phyloP scores from a whole-genome alignment of 2,329 filamentous ascomycete genomes.

The Corinectria fuckeliana region DNA sequence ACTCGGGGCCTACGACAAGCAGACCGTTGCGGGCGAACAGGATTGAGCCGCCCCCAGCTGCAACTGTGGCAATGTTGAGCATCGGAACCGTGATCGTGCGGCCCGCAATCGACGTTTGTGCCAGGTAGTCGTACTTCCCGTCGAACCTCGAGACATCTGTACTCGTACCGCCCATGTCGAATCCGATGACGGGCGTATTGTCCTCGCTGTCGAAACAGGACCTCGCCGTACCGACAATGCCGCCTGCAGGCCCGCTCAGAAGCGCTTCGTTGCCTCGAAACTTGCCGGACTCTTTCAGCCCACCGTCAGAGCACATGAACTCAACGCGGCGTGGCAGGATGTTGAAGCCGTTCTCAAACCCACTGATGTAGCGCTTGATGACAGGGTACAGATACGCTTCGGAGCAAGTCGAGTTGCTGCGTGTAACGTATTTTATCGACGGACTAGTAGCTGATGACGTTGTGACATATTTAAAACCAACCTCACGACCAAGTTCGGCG shows the following conservation, averaged over 20 bases:
- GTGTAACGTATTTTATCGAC: slow-evolving; percentile 73
- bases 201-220: slow-evolving; percentile 72
- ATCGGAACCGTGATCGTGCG: slow-evolving; percentile 75
- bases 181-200: slow-evolving; percentile 63
- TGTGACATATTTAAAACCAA: slow-evolving; percentile 75
- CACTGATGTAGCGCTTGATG: slow-evolving; percentile 71
- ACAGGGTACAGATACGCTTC: slow-evolving; percentile 76
- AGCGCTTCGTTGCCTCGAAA: slow-evolving; percentile 72
- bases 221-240: slow-evolving; percentile 73
- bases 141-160: slow-evolving; percentile 75
- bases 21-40: slow-evolving; percentile 73
- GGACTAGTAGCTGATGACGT: slow-evolving; percentile 72
- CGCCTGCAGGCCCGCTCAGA: slow-evolving; percentile 72
- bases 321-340: slow-evolving; percentile 64
- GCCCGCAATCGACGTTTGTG: slow-evolving; percentile 72
- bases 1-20: slow-evolving; percentile 74
- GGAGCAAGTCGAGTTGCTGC: slow-evolving; percentile 72
- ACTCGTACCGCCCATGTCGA: slow-evolving; percentile 66
- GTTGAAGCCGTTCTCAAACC: slow-evolving; percentile 70
- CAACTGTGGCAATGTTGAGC: slow-evolving; percentile 76
- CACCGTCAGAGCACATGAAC: slow-evolving; percentile 69
- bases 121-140: slow-evolving; percentile 74
- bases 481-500: slow-evolving; percentile 73
- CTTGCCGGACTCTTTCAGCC: slow-evolving; percentile 55
- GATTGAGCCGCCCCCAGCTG: slow-evolving; percentile 54